Conservation (phyloP, 73 alveolate genomes). For the Paraurostyla sp. region DNA sequence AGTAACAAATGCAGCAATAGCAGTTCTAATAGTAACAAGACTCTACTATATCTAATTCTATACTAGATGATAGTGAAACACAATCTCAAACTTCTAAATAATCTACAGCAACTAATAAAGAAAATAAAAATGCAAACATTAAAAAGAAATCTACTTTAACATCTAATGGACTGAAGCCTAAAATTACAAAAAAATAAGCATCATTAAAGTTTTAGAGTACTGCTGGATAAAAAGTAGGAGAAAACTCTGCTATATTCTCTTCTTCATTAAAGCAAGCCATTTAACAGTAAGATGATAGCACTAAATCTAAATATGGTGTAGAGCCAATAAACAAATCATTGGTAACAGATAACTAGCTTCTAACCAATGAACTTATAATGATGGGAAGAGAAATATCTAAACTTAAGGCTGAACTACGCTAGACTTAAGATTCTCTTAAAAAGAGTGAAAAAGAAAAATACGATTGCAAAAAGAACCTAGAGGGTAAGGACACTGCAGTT, state of each 20-base stretch:
- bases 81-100: neutral
- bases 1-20: neutral
- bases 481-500: constrained; percentile 56
- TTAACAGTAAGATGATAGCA: neutral
- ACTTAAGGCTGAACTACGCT: constrained; percentile 49
- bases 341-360: constrained; percentile 48
- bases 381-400: constrained; percentile 65
- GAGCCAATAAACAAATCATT: constrained; percentile 22
- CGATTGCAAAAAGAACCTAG: constrained; percentile 53
- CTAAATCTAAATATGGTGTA: neutral
- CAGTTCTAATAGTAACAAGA: too few species aligned
- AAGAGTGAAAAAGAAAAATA: constrained; percentile 41
- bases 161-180: neutral
- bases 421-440: constrained; percentile 17
- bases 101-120: too few species aligned
- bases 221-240: neutral
- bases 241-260: constrained; percentile 34
- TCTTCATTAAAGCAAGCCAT: neutral
- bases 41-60: too few species aligned
- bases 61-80: neutral
- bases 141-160: neutral
- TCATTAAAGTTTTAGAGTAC: constrained; percentile 6
- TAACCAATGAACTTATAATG: constrained; percentile 61
- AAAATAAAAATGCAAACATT: neutral
- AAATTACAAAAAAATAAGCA: constrained; percentile 18